phyloP scores from a whole-genome alignment of 2,329 filamentous ascomycete species.

The Calycina herbarum region DNA sequence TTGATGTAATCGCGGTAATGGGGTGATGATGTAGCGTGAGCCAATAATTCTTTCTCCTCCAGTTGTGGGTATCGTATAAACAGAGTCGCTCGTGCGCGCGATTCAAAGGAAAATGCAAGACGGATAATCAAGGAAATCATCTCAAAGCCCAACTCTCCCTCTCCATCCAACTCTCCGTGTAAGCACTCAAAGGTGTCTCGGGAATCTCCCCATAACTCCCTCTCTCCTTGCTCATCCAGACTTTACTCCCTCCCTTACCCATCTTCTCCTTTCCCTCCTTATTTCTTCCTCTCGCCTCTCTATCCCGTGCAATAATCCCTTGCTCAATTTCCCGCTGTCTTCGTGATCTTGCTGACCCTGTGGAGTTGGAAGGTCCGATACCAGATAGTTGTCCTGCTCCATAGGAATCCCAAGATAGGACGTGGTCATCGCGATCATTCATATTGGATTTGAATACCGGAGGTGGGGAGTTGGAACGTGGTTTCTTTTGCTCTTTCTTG shows the following conservation, averaged over 20 bases:
- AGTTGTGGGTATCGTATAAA: neutral
- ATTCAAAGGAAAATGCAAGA: neutral
- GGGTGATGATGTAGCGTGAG: neutral
- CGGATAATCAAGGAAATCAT: neutral
- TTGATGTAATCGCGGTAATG: neutral
- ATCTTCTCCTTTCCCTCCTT: neutral
- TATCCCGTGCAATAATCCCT: constrained; percentile 8
- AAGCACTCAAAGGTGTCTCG: constrained; percentile 11
- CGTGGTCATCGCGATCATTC: constrained; percentile 18
- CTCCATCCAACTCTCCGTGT: constrained; percentile 14
- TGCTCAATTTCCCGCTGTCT: constrained; percentile 18
- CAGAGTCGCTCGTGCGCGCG: neutral
- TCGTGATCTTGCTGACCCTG: neutral
- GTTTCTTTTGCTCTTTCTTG: neutral
- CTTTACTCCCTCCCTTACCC: constrained; percentile 4
- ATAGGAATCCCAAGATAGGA: constrained; percentile 16
- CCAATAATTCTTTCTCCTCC: neutral
- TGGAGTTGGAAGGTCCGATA: constrained; percentile 13
- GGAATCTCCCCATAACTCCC: constrained; percentile 10
- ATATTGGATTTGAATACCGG: constrained; percentile 13
- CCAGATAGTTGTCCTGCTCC: constrained; percentile 15
- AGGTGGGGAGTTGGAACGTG: constrained; percentile 8
- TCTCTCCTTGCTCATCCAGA: constrained; percentile 10
- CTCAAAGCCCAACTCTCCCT: constrained; percentile 14
- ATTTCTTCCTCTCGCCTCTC: neutral